Conservation (phyloP, 768 basidiomycete species). For the Suillus americanus region DNA sequence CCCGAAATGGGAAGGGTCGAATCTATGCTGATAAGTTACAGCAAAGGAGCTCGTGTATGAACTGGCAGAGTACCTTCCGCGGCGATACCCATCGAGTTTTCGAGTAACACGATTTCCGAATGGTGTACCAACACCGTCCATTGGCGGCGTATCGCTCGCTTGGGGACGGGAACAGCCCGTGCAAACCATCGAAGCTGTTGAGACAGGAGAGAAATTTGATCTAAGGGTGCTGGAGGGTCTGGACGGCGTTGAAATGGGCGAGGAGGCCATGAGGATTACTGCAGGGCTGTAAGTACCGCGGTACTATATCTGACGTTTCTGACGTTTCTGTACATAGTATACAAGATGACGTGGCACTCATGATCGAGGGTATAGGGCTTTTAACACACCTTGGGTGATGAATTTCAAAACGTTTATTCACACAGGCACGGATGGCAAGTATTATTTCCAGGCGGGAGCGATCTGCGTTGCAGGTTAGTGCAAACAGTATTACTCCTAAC, state of each 20-base stretch:
- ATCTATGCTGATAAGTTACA: constrained; percentile 21
- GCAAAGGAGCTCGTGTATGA: constrained; percentile 70
- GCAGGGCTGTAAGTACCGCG: constrained; percentile 53
- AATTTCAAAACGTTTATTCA: constrained; percentile 11
- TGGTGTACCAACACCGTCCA: constrained; percentile 13
- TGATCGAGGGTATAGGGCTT: constrained; percentile 52
- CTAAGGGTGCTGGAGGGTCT: constrained; percentile 36
- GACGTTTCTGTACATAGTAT: constrained; percentile 34
- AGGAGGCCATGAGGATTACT: constrained; percentile 60
- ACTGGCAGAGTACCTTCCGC: constrained; percentile 62
- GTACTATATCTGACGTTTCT: background rate
- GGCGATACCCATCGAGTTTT: constrained; percentile 61
- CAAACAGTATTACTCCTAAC: background rate
- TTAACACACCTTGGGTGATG: constrained; percentile 8
- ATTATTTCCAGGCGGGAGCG: constrained; percentile 75
- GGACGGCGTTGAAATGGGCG: constrained; percentile 27
- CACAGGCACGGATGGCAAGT: constrained; percentile 62
- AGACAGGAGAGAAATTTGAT: constrained; percentile 48
- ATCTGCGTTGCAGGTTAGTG: constrained; percentile 61
- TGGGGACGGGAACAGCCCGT: constrained; percentile 50
- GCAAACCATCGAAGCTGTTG: constrained; percentile 49
- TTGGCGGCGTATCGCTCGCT: constrained; percentile 28
- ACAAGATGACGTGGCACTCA: constrained; percentile 58
- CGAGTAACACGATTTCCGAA: constrained; percentile 40
- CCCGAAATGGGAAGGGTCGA: background rate